Evolutionary conservation across 495 filamentous ascomycete species (phyloP), one percentile per base, ranked within the genome.

Genomic region (Annulohypoxylon moriforme): DNA sequence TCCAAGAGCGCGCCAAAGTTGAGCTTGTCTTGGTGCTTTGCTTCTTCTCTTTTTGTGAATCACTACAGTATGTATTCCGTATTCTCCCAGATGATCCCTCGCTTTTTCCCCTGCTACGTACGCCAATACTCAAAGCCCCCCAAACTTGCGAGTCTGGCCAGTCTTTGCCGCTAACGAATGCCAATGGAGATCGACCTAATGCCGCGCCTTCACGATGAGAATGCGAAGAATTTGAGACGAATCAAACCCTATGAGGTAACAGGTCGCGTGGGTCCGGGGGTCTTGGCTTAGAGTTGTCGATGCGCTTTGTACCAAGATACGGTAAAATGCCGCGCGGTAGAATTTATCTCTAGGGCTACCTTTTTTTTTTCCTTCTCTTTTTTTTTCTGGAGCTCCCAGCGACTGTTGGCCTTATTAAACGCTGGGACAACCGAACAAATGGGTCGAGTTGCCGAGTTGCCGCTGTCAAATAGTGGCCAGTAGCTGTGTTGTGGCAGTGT

Each of bases 141-240:
- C 68, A 62, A 62, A 57, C 61, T 38, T 52, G 47, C 5, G 24
- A 52, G 24, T 8, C 11, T 52, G n/a, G 42, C 29, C 47, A 47
- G 69, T 68, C 57, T 68, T 68, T 58, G 70, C 58, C 55, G 57
- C 61, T 46, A 66, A 67, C 49, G 52, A 70, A 74, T 67, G 62
- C 67, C 66, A 70, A 70, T 74, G 36, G 40, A 31, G 71, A 74
- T 74, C 61, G 62, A 56, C 67, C 46, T 67, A 63, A 63, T 74
- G 71, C 71, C 58, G 62, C 62, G 67, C 71, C 66, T 50, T 62
- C 68, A 34, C 27, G 33, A 34, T 40, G 52, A 57, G 29, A 11
- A n/a, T 55, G 50, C 27, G 14, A 55, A 53, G 58, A 67, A 64
- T 46, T 67, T 49, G 68, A 75, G 59, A 72, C 72, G 68, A 68